A percentile compares a stretch with the other conserved stretches of the same genome.
phyloP scores from a whole-genome alignment of 1,284 basidiomycete species.

The Ustanciosporium gigantosporum region DNA sequence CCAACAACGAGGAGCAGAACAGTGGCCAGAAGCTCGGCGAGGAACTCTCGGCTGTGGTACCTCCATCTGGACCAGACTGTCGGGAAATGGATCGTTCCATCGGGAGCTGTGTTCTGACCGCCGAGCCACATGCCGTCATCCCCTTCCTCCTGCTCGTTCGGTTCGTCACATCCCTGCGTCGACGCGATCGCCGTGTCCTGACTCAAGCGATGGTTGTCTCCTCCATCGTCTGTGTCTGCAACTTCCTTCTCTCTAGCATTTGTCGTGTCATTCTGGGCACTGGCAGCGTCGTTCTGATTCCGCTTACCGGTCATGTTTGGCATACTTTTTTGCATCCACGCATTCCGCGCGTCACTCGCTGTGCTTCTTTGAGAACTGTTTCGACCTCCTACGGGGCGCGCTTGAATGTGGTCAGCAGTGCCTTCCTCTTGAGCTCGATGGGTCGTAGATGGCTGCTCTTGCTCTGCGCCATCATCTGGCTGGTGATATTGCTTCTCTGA shows the following conservation, averaged over 20 bases:
- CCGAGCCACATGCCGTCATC: slow-evolving; percentile 15
- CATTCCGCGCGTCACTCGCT: neutral
- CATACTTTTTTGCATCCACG: slow-evolving; percentile 1
- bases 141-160: neutral
- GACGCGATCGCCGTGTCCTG: neutral
- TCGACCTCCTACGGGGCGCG: neutral
- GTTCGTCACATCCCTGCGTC: neutral
- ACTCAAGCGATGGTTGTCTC: too few relatives aligned
- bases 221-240: too few relatives aligned
- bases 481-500: neutral
- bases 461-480: slow-evolving; percentile 6
- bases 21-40: slow-evolving; percentile 18
- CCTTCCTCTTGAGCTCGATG: neutral
- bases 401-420: neutral
- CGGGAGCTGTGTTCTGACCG: slow-evolving; percentile 5
- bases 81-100: slow-evolving; percentile 15
- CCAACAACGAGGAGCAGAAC: slow-evolving; percentile 46
- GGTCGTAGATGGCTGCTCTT: neutral
- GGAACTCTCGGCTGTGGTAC: slow-evolving; percentile 18
- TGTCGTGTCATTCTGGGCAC: neutral
- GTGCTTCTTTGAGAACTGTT: neutral
- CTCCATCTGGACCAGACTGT: slow-evolving; percentile 14
- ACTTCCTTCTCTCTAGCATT: too few relatives aligned
- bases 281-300: neutral
- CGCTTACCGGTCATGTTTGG: neutral